These are phyloP conservation scores for Emericellopsis cladophorae DNA, from an alignment of 2,329 filamentous ascomycete species.

Conservation along the genomic window DNA sequence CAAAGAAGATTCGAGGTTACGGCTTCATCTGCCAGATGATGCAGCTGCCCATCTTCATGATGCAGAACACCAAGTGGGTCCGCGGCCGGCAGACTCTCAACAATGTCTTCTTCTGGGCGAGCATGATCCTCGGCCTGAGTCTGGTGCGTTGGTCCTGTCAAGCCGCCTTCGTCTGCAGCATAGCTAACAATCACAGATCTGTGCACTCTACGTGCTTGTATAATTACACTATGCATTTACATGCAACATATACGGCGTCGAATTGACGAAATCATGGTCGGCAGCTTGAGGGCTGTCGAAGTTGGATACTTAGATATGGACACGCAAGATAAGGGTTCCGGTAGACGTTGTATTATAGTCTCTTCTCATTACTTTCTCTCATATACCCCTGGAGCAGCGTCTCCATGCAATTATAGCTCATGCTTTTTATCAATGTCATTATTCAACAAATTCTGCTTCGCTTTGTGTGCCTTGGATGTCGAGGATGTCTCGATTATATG, in stretches of 20 bases:
- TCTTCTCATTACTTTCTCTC: too few species aligned
- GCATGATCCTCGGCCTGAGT: slow-evolving; percentile 77
- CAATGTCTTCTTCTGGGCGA: slow-evolving; percentile 83
- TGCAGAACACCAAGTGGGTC: slow-evolving; percentile 73
- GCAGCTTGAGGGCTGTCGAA: too few species aligned
- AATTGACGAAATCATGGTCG: neutral
- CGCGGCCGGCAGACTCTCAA: slow-evolving; percentile 67
- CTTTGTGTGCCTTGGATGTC: too few species aligned
- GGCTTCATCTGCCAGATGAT: slow-evolving; percentile 93
- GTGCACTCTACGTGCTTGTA: slow-evolving; percentile 39
- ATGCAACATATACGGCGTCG: neutral
- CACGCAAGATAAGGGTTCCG: too few species aligned
- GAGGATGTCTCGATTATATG: too few species aligned
- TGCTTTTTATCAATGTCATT: too few species aligned
- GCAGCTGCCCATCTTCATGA: slow-evolving; percentile 86
- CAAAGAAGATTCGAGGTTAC: slow-evolving; percentile 89
- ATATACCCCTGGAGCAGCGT: too few species aligned
- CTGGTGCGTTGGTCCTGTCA: slow-evolving; percentile 41
- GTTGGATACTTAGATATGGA: too few species aligned
- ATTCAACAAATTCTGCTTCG: too few species aligned
- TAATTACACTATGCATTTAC: slow-evolving; percentile 9
- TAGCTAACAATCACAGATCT: slow-evolving; percentile 24
- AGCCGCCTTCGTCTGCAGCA: neutral
- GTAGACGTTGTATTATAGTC: too few species aligned
- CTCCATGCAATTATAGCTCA: too few species aligned